phyloP scores from a whole-genome alignment of 768 basidiomycete genomes.

The Lactarius pseudohatsudake region DNA sequence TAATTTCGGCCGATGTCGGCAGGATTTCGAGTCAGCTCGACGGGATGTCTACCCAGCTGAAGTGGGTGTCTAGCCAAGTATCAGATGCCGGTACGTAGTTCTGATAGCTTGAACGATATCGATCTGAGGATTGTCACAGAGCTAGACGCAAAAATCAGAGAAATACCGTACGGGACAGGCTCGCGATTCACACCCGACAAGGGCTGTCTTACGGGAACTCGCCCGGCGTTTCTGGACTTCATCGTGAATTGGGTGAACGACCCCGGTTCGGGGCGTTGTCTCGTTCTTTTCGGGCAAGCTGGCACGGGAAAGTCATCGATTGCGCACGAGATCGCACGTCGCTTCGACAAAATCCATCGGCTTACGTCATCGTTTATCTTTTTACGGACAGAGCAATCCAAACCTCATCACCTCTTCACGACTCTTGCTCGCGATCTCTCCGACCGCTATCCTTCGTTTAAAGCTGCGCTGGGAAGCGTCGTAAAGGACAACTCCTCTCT shows the following conservation, averaged over 20 bases:
- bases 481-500: neutral
- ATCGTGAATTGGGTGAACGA: neutral
- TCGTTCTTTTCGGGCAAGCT: neutral
- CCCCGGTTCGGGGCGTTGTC: neutral
- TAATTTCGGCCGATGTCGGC: neutral
- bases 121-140: too few species aligned
- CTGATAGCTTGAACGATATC: neutral
- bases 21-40: neutral
- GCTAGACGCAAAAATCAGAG: too few species aligned
- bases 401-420: neutral
- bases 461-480: neutral
- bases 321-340: neutral
- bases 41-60: neutral
- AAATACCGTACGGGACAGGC: neutral
- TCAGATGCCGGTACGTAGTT: neutral
- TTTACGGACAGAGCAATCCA: neutral
- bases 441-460: neutral
- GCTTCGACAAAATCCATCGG: neutral
- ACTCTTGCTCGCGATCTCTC: conserved; percentile 1
- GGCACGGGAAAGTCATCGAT: too few species aligned
- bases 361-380: neutral
- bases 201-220: neutral
- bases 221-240: neutral
- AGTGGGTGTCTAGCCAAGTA: neutral
- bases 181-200: neutral